These are phyloP conservation scores for Brassica hybrid DNA, from an alignment of 441 rosid genomes.

Conservation along the genomic window DNA sequence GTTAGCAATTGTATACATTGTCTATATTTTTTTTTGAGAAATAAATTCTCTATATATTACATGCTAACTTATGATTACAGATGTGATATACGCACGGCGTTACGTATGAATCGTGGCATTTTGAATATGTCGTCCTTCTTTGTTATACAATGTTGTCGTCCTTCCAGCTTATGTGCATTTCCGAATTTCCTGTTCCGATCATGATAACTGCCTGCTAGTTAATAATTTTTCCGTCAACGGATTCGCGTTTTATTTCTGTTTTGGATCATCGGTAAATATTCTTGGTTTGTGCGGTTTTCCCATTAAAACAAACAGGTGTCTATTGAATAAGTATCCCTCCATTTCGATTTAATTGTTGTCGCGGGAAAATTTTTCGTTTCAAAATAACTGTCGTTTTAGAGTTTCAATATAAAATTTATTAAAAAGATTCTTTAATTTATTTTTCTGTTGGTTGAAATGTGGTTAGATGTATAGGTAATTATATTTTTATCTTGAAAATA, in stretches of 20 bases:
- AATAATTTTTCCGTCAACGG: slow-evolving; percentile 8
- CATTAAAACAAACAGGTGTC: no score
- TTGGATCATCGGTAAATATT: neutral
- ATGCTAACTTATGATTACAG: neutral
- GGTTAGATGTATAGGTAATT: no score
- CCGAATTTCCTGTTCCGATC: neutral
- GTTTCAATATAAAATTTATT: no score
- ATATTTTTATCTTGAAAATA: no score
- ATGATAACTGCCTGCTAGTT: neutral
- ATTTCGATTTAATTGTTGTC: no score
- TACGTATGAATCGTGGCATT: slow-evolving; percentile 19
- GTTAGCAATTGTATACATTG: neutral
- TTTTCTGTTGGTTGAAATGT: no score
- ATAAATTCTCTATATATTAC: neutral
- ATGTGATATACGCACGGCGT: neutral
- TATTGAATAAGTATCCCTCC: no score
- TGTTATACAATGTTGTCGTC: neutral
- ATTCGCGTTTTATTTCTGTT: neutral
- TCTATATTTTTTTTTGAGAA: neutral
- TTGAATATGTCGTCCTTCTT: slow-evolving; percentile 9
- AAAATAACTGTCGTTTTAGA: no score
- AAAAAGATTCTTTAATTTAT: no score
- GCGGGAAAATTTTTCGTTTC: no score
- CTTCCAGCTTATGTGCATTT: slow-evolving; percentile 7
- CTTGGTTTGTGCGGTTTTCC: slow-evolving; percentile 13